Base-by-base conservation (phyloP, 2,329 filamentous ascomycete genomes). In the Microcyclosporella mali region DNA sequence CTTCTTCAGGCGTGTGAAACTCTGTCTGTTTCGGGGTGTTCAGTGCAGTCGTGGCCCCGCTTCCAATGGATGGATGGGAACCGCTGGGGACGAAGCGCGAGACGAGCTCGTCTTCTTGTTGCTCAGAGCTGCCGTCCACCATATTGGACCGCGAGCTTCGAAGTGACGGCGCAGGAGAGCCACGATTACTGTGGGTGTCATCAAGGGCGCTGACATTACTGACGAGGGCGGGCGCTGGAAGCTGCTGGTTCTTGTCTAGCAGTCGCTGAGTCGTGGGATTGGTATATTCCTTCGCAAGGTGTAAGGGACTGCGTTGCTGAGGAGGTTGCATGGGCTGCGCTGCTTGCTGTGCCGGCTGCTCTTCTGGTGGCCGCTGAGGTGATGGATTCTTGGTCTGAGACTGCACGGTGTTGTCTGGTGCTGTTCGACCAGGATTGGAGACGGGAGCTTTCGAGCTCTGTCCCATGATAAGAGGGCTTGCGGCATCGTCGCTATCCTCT, bases 181-280 rank as follows among this genome's bases (percentile, higher is more conserved):
- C 53, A n/a, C 47, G 48, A 21, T 25, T 49, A 37, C 55, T 61
- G 43, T 59, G 60, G 4, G 41, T 43, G 33, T 53, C 52, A 41
- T 61, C 59, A 29, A 63, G 38, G 2, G 60, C 54, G 37, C 51
- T 62, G 15, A 63, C 48, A 30, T 55, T 60, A 43, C 58, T 61
- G 6, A 61, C 48, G 3, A 57, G 50, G 16, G 60, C 59, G 30
- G 59, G 60, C 3, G 56, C 56, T 8, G 56, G 52, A 8, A 44
- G 40, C 32, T 56, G 52, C 14, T 48, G 49, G 30, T 51, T 52
- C n/a, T 47, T 51, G 34, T 41, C 48, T 27, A 55, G 33, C n/a
- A 60, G 41, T 17, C 55, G 51, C 7, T 52, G 51, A 16, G 56
- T 50, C 4, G 53, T 51, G 4, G 59, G 57, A 37, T 61, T 59